Base-by-base conservation (phyloP, 148 eudicot genomes). In the Gaultheria prostrata region DNA sequence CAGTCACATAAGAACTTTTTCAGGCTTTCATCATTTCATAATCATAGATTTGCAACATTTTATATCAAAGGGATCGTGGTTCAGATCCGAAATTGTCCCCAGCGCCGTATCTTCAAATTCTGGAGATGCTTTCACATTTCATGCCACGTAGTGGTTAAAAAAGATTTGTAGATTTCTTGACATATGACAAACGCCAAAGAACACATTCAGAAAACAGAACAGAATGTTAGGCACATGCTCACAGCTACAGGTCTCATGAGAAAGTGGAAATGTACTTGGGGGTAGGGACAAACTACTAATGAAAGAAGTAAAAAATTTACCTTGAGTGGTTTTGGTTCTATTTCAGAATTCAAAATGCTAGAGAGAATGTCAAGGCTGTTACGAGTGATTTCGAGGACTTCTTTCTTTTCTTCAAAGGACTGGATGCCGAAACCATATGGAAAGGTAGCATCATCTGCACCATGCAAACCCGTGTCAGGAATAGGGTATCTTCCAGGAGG, bases 321-420 rank as follows among this genome's bases (percentile, higher is more conserved):
- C 97, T 93, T 91, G 84, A 90, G 50, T 49, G 90, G 89, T 85
- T 89, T 89, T 26, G 92, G 90, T 79, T 89, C 94, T 20, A 84
- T 83, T 43, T 86, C 92, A 73, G 99, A 92, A 86, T 85, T 89
- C 85, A 97, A 80, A 78, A 97, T 87, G 87, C 99, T 94, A 56
- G 95, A 91, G 15, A 97, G 92, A 73, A 97, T 86, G 77, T 97
- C 99, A 71, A 97, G 87, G 89, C 94, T 97, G 88, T 94, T 97
- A 79, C 93, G 91, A 79, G 94, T 89, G 35, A 93, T 87, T 80
- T 86, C 92, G 9, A 94, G 94, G 78, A 90, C 86, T 81, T 97
- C 98, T 82, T 92, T 94, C 91, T 90, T 97, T 81, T 92, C 93
- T 87, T 97, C 98, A 74, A 85, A 70, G 21, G 98, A 93, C 39